Conservation (phyloP, 768 basidiomycete species). For the Naematelia aurantialba region DNA sequence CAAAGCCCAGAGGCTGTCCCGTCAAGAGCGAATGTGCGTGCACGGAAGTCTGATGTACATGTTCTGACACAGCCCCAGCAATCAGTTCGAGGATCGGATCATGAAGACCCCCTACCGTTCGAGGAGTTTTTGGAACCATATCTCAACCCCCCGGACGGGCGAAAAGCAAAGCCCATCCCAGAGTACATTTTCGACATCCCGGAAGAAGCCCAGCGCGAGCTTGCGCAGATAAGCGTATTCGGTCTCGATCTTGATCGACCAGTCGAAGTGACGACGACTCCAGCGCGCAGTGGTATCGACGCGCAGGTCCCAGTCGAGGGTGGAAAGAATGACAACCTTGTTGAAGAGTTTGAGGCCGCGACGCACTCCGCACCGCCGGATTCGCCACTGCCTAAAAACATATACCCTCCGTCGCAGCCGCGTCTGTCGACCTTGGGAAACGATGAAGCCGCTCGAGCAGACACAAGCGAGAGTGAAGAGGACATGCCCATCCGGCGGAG, state of each 20-base stretch:
- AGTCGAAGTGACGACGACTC: background rate
- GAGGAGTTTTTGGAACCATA: slow-evolving; percentile 20
- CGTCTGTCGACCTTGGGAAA: background rate
- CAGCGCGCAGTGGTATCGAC: background rate
- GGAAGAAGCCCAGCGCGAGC: slow-evolving; percentile 6
- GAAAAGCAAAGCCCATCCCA: slow-evolving; percentile 23
- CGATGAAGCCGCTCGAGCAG: background rate
- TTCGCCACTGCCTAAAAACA: background rate
- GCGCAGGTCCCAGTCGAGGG: background rate
- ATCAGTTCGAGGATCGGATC: background rate
- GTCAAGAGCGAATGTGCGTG: background rate
- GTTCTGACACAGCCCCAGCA: slow-evolving; percentile 2
- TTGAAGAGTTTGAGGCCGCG: background rate
- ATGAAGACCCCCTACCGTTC: background rate
- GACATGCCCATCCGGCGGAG: background rate
- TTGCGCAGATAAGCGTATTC: slow-evolving; percentile 30
- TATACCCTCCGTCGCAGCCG: background rate
- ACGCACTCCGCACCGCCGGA: background rate
- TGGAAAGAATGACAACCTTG: background rate
- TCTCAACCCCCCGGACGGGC: slow-evolving; percentile 7
- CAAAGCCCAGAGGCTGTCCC: background rate
- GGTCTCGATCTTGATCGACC: slow-evolving; percentile 18
- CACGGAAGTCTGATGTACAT: background rate
- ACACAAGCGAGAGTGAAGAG: background rate
- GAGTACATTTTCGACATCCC: slow-evolving; percentile 37